Evolutionary conservation across 1,284 basidiomycete genomes (phyloP), one percentile per base, ranked within the genome.

Genomic region (Puccinia coronata): DNA sequence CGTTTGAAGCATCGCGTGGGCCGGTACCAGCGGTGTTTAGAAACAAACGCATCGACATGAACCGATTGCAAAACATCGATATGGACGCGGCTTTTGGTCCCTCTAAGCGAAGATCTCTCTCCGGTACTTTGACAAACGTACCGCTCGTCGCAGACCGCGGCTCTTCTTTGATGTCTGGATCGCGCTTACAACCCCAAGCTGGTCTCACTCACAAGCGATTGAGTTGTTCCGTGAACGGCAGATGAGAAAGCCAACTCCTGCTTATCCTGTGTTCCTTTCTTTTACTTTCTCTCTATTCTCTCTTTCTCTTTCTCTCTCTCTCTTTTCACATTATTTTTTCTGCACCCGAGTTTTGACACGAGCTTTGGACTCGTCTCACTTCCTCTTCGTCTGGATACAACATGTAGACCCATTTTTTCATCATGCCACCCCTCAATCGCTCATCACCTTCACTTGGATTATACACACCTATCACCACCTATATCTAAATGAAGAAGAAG

Each of bases 31-130:
- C 51, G 14, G 47, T 72, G 2, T 72, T 72, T 72, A 25, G 70
- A 14, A 72, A 72, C 70, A 72, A 72, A 34, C 49, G 49, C 31
- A 72, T 72, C 20, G 70, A 72, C 34, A 72, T 72, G 70, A 72
- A 51, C 49, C 31, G 43, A 20, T n/a, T 72, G 51, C 53, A 72
- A 23, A 51, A 51, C 18, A 25, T 72, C 34, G 70, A 72, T 34
- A 49, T 55, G 9, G 51, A 72, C 49, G 3, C 53, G 51, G 70
- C 70, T 20, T 72, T 72, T 23, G 70, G 70, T 20, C 70, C 70
- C 11, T 72, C 49, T 2, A 72, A 72, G 39, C 51, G 70, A 51
- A 55, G 70, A n/a, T 72, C 70, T 39, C 28, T 72, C 34, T 72
- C 70, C 31, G 70, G 70, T 39, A 72, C 70, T 31, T n/a, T n/a